Evolutionary conservation across 2,329 filamentous ascomycete genomes (phyloP).

Genomic region (Cordyceps sp.): DNA sequence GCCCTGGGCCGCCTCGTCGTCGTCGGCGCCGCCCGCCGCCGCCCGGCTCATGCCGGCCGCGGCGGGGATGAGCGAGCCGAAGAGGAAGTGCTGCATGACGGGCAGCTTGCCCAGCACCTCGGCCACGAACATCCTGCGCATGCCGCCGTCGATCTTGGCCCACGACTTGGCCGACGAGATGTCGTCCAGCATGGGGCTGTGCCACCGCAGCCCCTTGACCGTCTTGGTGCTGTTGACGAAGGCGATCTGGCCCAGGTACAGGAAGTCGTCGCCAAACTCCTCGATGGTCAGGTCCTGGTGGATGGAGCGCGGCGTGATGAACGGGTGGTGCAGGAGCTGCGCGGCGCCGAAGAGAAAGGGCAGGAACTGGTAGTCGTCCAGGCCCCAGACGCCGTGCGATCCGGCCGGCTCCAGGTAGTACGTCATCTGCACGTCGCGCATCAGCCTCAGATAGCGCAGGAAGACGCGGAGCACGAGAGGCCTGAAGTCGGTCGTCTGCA

Average conservation of each 20-base stretch:
- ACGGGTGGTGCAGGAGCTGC: constrained; percentile 73
- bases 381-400: constrained; percentile 92
- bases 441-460: constrained; percentile 63
- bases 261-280: constrained; percentile 65
- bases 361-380: constrained; percentile 94
- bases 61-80: constrained; percentile 71
- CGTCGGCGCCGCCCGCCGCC: constrained; percentile 25
- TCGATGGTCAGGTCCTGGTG: constrained; percentile 81
- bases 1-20: constrained; percentile 34
- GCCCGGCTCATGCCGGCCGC: constrained; percentile 64
- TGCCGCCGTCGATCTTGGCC: constrained; percentile 84
- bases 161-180: constrained; percentile 82
- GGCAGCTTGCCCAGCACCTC: constrained; percentile 88
- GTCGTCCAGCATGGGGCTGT: constrained; percentile 95
- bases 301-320: constrained; percentile 62
- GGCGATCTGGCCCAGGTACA: constrained; percentile 82
- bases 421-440: constrained; percentile 75
- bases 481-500: constrained; percentile 52
- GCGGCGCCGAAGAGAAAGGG: constrained; percentile 91
- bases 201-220: constrained; percentile 86
- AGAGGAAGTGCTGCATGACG: constrained; percentile 97
- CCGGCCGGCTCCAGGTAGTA: constrained; percentile 97
- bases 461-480: constrained; percentile 66
- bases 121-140: constrained; percentile 91
- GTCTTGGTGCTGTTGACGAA: constrained; percentile 97